These are phyloP conservation scores for Mucor ambiguus DNA, from an alignment of 371 early-diverging fungal species.

Conservation along the genomic window DNA sequence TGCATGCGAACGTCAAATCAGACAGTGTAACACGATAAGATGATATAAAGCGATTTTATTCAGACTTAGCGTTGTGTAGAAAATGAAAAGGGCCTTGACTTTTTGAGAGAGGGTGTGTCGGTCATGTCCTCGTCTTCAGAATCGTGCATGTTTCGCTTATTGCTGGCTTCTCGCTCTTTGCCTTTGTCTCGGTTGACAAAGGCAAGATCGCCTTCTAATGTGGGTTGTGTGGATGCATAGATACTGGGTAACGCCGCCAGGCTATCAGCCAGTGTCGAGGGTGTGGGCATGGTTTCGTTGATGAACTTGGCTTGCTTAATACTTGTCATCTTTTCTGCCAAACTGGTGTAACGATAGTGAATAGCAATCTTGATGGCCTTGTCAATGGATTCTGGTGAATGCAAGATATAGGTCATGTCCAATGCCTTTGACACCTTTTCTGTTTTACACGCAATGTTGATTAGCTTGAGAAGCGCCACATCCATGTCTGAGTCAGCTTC, in stretches of 20 bases:
- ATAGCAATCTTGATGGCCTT: constrained; percentile 83
- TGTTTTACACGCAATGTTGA: constrained; percentile 76
- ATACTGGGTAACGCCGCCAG: constrained; percentile 7
- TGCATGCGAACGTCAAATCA: constrained; percentile 1
- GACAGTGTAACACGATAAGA: neutral
- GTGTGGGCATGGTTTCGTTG: neutral
- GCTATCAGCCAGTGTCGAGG: constrained; percentile 9
- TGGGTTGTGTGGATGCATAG: constrained; percentile 5
- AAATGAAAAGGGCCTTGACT: constrained; percentile 13
- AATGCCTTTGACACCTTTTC: constrained; percentile 75
- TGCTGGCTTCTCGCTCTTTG: neutral
- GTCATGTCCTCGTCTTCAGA: constrained; percentile 1
- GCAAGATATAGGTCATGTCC: constrained; percentile 70
- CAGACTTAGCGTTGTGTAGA: neutral
- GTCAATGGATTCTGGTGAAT: constrained; percentile 64
- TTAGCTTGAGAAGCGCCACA: constrained; percentile 71
- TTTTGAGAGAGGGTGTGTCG: constrained; percentile 1
- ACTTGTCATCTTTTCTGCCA: constrained; percentile 81
- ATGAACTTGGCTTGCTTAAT: constrained; percentile 61
- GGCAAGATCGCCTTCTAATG: constrained; percentile 11
- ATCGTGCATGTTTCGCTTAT: neutral
- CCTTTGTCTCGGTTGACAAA: neutral
- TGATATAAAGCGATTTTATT: neutral
- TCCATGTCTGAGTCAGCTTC: constrained; percentile 72
- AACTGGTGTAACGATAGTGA: constrained; percentile 56